phyloP scores from a whole-genome alignment of 2,329 filamentous ascomycete species.

The Monosporascus sp. region DNA sequence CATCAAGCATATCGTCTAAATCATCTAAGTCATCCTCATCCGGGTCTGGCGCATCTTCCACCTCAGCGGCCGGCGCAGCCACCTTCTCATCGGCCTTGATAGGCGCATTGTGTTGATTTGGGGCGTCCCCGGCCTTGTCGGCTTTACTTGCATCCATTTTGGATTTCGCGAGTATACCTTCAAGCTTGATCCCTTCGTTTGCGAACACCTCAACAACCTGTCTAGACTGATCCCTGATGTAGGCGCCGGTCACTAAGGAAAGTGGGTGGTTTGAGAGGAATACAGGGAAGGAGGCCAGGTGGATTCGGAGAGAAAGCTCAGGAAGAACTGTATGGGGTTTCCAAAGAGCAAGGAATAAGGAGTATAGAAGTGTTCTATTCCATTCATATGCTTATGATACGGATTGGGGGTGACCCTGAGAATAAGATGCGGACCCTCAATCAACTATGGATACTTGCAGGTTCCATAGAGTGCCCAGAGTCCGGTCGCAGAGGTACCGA shows the following conservation, averaged over 20 bases:
- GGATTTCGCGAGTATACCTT: neutral
- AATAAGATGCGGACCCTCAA: too few relatives aligned
- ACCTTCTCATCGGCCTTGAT: constrained; percentile 19
- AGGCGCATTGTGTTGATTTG: constrained; percentile 9
- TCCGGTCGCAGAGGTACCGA: neutral
- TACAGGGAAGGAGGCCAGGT: neutral
- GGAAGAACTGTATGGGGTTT: too few relatives aligned
- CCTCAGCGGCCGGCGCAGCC: constrained; percentile 19
- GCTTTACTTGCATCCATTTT: constrained; percentile 16
- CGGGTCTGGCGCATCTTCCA: constrained; percentile 70
- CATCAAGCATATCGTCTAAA: constrained; percentile 89
- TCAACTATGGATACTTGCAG: neutral
- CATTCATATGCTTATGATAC: too few relatives aligned
- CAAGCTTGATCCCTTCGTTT: neutral
- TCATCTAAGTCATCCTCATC: constrained; percentile 92
- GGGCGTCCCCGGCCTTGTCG: constrained; percentile 7
- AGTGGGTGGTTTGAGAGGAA: neutral
- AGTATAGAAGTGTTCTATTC: too few relatives aligned
- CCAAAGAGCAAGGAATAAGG: too few relatives aligned
- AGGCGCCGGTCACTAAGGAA: neutral
- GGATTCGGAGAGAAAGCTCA: too few relatives aligned
- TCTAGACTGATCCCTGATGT: neutral
- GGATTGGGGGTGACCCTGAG: neutral
- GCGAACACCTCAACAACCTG: neutral
- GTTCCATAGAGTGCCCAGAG: neutral